Percentiles rank a stretch among this genome's conserved stretches.
Evolutionary conservation across 768 basidiomycete species (phyloP).

Genomic region (Auriscalpium orientale): DNA sequence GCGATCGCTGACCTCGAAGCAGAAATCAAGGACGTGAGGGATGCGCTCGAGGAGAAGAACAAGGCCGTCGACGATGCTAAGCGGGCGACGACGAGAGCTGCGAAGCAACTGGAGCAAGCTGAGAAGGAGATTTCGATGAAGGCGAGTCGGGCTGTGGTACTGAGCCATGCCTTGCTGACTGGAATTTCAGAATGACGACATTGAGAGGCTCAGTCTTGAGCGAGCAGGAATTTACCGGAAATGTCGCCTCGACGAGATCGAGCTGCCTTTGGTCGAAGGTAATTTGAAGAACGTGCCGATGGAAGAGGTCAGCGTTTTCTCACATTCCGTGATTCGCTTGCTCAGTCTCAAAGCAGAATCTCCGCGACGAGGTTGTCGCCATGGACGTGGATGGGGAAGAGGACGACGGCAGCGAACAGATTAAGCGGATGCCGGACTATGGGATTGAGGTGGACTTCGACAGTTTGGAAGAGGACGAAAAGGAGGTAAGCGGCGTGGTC

Average conservation of each 20-base stretch:
- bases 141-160: slow-evolving; percentile 37
- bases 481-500: slow-evolving; percentile 37
- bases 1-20: slow-evolving; percentile 50
- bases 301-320: slow-evolving; percentile 70
- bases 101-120: slow-evolving; percentile 75
- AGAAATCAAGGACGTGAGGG: slow-evolving; percentile 54
- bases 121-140: slow-evolving; percentile 83
- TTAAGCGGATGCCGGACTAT: slow-evolving; percentile 67
- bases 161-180: background rate
- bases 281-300: slow-evolving; percentile 83
- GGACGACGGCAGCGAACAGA: slow-evolving; percentile 54
- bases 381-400: slow-evolving; percentile 94
- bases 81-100: slow-evolving; percentile 57
- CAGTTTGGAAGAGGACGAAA: slow-evolving; percentile 64
- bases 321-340: background rate
- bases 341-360: slow-evolving; percentile 38
- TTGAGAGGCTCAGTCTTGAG: slow-evolving; percentile 81
- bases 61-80: slow-evolving; percentile 72
- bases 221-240: slow-evolving; percentile 83
- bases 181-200: slow-evolving; percentile 68
- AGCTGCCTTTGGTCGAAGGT: slow-evolving; percentile 68
- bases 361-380: slow-evolving; percentile 67
- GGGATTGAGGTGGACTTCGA: slow-evolving; percentile 88
- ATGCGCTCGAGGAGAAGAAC: slow-evolving; percentile 62
- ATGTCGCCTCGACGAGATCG: slow-evolving; percentile 89